Conservation (phyloP, 2,329 filamentous ascomycete genomes). For the Chaetomium olivaceum region DNA sequence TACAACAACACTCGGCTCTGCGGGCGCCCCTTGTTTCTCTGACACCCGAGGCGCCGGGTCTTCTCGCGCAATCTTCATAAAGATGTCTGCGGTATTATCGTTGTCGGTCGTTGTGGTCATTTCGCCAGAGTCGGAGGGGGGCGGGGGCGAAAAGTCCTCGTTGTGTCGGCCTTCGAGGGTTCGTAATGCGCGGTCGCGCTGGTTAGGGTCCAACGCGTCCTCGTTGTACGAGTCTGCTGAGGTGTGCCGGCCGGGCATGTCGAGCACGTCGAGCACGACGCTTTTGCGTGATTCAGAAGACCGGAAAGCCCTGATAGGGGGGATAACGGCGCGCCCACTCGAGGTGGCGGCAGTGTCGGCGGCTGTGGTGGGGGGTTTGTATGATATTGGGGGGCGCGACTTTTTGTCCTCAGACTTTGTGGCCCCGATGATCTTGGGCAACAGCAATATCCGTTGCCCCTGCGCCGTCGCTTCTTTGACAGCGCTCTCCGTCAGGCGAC, state of each 20-base stretch:
- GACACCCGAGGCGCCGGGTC: conserved; percentile 45
- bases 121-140: conserved; percentile 44
- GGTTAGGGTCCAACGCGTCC: conserved; percentile 43
- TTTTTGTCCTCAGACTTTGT: conserved; percentile 53
- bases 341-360: conserved; percentile 28
- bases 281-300: conserved; percentile 60
- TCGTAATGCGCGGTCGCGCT: conserved; percentile 53
- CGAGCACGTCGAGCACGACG: conserved; percentile 52
- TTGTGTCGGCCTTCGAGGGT: conserved; percentile 51
- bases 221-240: conserved; percentile 49
- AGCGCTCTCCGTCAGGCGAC: conserved; percentile 34
- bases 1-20: conserved; percentile 49
- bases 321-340: conserved; percentile 42
- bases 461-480: conserved; percentile 42
- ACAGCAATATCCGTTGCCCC: conserved; percentile 50
- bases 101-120: conserved; percentile 40
- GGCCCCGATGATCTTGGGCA: conserved; percentile 47
- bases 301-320: conserved; percentile 58
- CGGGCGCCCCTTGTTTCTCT: conserved; percentile 39
- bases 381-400: conserved; percentile 54
- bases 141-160: conserved; percentile 43
- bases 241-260: conserved; percentile 51
- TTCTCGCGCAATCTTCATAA: conserved; percentile 59
- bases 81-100: conserved; percentile 60
- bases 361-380: conserved; percentile 43